phyloP scores from a whole-genome alignment of 352 stramenopile genomes.

The Phytophthora megakarya region DNA sequence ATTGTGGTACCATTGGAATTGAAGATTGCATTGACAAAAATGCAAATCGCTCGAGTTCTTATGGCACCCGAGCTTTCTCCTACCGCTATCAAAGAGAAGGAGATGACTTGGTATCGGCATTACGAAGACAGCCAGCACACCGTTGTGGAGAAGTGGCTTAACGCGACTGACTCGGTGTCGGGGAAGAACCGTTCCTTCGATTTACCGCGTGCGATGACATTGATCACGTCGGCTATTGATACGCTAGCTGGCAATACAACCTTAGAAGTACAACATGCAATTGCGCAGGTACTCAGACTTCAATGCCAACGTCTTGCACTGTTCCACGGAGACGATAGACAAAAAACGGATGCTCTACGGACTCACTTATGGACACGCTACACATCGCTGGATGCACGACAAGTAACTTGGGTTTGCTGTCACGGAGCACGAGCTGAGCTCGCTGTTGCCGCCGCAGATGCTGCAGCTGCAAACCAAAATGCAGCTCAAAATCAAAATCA shows the following conservation, averaged over 20 bases:
- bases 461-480: conserved; percentile 15
- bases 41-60: conserved; percentile 43
- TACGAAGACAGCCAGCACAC: conserved; percentile 49
- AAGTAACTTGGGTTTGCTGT: conserved; percentile 62
- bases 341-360: conserved; percentile 23
- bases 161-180: conserved; percentile 39
- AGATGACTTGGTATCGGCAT: conserved; percentile 76
- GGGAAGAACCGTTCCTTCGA: conserved; percentile 21
- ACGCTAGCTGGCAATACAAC: conserved; percentile 10
- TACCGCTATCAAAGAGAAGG: conserved; percentile 38
- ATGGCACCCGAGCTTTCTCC: conserved; percentile 38
- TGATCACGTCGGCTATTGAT: conserved; percentile 33
- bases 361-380: conserved; percentile 58
- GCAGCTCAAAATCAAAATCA: conserved; percentile 6
- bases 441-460: conserved; percentile 16
- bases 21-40: conserved; percentile 44
- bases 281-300: conserved; percentile 36
- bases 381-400: conserved; percentile 31
- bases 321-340: conserved; percentile 41
- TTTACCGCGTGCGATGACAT: conserved; percentile 37
- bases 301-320: conserved; percentile 52
- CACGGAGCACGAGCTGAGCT: conserved; percentile 25
- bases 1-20: conserved; percentile 21
- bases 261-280: conserved; percentile 25
- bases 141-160: conserved; percentile 78